Evolutionary conservation across 371 early-diverging fungal genomes (phyloP), one percentile per base, ranked within the genome.

Genomic region (Polyrhizophydium stewartii): DNA sequence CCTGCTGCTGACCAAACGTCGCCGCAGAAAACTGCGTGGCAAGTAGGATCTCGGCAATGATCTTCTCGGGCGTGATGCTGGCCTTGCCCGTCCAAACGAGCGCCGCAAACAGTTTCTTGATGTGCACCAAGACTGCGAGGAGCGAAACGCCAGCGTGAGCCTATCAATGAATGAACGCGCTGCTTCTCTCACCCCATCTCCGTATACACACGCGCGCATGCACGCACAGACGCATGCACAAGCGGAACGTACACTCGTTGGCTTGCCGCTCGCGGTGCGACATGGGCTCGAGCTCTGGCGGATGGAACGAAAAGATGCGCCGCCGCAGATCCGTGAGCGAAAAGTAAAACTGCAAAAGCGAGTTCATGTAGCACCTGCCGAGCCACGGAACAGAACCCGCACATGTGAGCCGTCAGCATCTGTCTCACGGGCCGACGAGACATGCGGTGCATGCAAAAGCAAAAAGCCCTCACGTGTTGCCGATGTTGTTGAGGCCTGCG

Each of bases 281-380:
- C 21, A 28, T 22, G 30, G 6, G 55, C 21, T 24, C 3, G 13
- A 7, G 38, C 33, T 52, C 53, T 10, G 25, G 41, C 31, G 22
- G 58, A 43, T 13, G 28, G 35, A 61, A 51, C 16, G 25, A 6
- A 16, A 56, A 43, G 19, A 64, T 55, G 17, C 25, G 28, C 19
- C 62, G 37, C 16, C 71, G 58, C 24, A 94, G 76, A 2, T 85
- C 84, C 37, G 75, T 58, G 21, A 94, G 65, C 0, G 91, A 88
- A 63, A 83, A 89, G 43, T 90, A 85, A 56, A 91, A 88, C 82
- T 94, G 87, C 16, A 79, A 55, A 16, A 69, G 65, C 6, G 74
- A 67, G 52, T 77, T 77, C 27, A 77, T 62, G 52, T 73, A 77
- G 60, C 77, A 53, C 25, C 49, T 47, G 28, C 28, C 22, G 49